Percentiles rank a stretch among this genome's conserved stretches.
Evolutionary conservation across 2,329 filamentous ascomycete genomes (phyloP).

Genomic region (Aspergillus pseudotamarii): DNA sequence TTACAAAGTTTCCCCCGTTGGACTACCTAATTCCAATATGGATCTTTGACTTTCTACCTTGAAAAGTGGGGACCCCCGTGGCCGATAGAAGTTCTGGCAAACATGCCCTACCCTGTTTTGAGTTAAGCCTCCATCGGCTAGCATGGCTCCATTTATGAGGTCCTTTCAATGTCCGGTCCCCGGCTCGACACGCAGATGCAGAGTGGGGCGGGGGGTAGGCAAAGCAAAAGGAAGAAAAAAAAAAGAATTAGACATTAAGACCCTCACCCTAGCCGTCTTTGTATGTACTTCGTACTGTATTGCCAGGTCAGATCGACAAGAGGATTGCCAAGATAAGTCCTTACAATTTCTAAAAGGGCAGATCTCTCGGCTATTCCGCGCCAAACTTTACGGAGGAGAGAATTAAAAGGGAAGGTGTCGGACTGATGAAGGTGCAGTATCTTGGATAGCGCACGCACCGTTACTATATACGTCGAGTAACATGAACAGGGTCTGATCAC

Average conservation of each 20-base stretch:
- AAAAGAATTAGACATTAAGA: not conserved
- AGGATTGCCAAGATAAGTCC: constrained; percentile 17
- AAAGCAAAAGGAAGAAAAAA: not conserved
- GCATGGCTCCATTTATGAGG: constrained; percentile 7
- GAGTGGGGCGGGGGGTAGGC: not conserved
- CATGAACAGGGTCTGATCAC: not conserved
- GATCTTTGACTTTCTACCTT: constrained; percentile 5
- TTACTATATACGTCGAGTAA: not conserved
- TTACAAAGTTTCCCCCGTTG: constrained; percentile 5
- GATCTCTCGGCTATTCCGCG: constrained; percentile 4
- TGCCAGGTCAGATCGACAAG: constrained; percentile 16
- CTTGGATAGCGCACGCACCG: not conserved
- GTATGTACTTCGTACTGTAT: not conserved
- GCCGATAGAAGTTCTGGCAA: constrained; percentile 10
- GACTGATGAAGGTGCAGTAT: not conserved
- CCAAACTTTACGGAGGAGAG: not conserved
- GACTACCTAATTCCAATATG: not conserved
- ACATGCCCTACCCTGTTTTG: constrained; percentile 7
- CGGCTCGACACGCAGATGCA: constrained; percentile 5
- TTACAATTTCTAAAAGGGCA: constrained; percentile 19
- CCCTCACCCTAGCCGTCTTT: not conserved
- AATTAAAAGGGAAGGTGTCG: not conserved
- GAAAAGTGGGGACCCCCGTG: constrained; percentile 11
- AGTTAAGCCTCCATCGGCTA: constrained; percentile 11
- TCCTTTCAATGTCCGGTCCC: constrained; percentile 8